phyloP scores from a whole-genome alignment of 2,329 filamentous ascomycete species.

The Microdochium nivale region DNA sequence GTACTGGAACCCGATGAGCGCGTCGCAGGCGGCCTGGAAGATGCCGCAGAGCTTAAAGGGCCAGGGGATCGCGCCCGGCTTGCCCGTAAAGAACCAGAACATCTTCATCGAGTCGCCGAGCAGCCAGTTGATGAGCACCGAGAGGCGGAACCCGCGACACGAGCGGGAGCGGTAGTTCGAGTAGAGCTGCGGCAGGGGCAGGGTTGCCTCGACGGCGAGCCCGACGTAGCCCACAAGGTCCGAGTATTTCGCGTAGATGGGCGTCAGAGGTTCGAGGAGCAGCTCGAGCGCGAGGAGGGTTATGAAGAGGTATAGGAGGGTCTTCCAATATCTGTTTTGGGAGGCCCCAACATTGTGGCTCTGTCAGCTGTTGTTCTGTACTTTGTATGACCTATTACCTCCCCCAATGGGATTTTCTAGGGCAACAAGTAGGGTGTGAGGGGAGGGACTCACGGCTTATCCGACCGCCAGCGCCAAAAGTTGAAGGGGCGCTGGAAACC shows the following conservation, averaged over 20 bases:
- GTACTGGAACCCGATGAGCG: conserved; percentile 67
- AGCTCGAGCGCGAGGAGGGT: conserved; percentile 56
- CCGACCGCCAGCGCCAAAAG: conserved; percentile 76
- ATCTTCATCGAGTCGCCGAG: conserved; percentile 80
- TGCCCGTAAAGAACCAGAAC: conserved; percentile 73
- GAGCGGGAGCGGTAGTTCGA: conserved; percentile 60
- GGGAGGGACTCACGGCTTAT: conserved; percentile 47
- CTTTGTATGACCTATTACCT: too few relatives aligned
- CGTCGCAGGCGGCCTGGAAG: conserved; percentile 72
- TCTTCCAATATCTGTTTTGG: conserved; percentile 73
- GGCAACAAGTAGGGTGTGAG: not conserved
- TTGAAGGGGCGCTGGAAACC: conserved; percentile 52
- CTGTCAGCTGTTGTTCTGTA: conserved; percentile 14
- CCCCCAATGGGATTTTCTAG: too few relatives aligned
- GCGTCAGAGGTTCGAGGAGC: conserved; percentile 49
- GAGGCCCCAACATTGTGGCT: too few relatives aligned
- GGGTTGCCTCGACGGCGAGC: conserved; percentile 69
- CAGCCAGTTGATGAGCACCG: conserved; percentile 70
- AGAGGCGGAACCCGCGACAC: conserved; percentile 70
- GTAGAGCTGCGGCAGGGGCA: conserved; percentile 71
- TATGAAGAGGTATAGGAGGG: conserved; percentile 59
- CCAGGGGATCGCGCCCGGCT: conserved; percentile 55
- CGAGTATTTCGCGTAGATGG: conserved; percentile 58
- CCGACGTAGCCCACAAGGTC: conserved; percentile 64
- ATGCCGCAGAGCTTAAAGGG: conserved; percentile 77